phyloP scores from a whole-genome alignment of 805 yeast genomes.

The Pichia scutulata region DNA sequence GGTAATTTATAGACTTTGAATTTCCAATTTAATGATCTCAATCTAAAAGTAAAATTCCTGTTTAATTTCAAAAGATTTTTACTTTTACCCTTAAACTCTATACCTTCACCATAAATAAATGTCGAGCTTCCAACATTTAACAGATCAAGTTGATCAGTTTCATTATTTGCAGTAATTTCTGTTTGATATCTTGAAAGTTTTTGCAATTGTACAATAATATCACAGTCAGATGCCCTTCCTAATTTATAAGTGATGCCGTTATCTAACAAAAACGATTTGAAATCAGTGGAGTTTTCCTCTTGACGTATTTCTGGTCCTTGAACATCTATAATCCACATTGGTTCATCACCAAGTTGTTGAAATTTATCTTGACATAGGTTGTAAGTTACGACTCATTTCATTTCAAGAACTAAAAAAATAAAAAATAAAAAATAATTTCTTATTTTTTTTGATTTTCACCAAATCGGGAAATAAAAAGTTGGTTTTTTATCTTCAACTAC shows the following conservation, averaged over 20 bases:
- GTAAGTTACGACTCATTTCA: too few species aligned
- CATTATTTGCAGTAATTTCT: not conserved
- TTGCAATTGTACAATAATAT: not conserved
- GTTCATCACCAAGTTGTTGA: too few species aligned
- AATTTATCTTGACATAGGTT: too few species aligned
- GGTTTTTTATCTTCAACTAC: too few species aligned
- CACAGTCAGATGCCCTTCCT: slow-evolving; percentile 2
- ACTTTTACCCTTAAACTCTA: slow-evolving; percentile 1
- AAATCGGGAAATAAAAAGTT: too few species aligned
- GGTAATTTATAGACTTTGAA: not conserved
- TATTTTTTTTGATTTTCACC: too few species aligned
- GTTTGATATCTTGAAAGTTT: slow-evolving; percentile 6
- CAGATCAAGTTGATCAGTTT: not conserved
- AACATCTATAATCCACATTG: slow-evolving; percentile 6
- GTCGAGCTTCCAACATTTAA: slow-evolving; percentile 3
- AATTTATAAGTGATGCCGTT: not conserved
- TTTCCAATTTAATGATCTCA: slow-evolving; percentile 4
- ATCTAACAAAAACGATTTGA: not conserved
- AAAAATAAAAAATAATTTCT: too few species aligned
- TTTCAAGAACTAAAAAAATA: too few species aligned
- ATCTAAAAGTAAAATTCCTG: not conserved
- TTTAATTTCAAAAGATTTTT: not conserved
- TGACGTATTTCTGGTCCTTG: not conserved
- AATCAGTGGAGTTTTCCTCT: not conserved
- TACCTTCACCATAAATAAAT: slow-evolving; percentile 1